Base-by-base conservation (phyloP, 495 filamentous ascomycete species). In the Penicillium chermesinum region DNA sequence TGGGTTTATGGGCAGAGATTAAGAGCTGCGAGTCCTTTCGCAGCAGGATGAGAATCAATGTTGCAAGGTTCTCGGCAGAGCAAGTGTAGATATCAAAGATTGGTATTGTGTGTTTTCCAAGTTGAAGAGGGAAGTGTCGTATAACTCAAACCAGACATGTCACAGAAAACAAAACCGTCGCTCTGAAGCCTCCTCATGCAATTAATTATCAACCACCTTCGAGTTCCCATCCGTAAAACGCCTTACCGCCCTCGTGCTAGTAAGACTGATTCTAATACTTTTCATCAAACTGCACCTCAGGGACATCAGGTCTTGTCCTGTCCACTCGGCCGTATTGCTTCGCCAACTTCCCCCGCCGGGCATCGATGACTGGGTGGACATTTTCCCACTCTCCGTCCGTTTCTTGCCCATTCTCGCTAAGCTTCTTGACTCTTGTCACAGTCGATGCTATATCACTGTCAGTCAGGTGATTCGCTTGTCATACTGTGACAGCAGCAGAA, bases 1-100 rank as follows among this genome's bases (percentile, higher is more conserved):
- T 85, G 82, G 82, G 75, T 65, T 40, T 83, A 60, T 65, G 82
- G 82, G 25, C 75, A 53, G 57, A 60, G 25, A 32, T 52, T 84
- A 48, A 70, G 82, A 67, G 77, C 74, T 54, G 81, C 67, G 68
- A 86, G 83, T 64, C 70, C 78, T 12, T 89, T 78, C 71, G 84
- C 84, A 49, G 81, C 83, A 53, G 82, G 84, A 12, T 67, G 57
- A 46, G 41, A 10, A 5, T 30, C 5, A 30, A 5, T 30, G 10
- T 30, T 5, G 25, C 6, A 38, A 13, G 35, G 25, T 5, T 30
- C 4, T 4, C 25, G 4, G 25, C 4, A 30, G 25, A 30, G 25
- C 4, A 30, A 30, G 4, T 30, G 25, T 10, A 30, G 4, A 30
- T 30, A 5, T 4, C 25, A 30, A 5, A 5, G 25, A 5, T 5